phyloP scores from a whole-genome alignment of 805 yeast species.

The Sporopachydermia lactativora region DNA sequence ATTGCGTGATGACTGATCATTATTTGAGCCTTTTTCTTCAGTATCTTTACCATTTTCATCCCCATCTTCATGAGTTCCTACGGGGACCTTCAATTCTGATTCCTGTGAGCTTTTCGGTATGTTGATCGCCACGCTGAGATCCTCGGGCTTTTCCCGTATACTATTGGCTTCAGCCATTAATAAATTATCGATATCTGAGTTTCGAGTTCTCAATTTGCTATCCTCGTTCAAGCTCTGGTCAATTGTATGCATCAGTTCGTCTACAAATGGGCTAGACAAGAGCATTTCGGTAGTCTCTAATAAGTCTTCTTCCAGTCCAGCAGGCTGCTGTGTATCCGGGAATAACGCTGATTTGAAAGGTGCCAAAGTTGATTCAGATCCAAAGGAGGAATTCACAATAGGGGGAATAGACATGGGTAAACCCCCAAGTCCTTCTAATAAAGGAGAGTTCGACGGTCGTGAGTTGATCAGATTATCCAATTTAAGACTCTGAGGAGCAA shows the following conservation, averaged over 20 bases:
- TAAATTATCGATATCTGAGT: neutral
- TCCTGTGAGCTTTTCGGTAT: too few species aligned
- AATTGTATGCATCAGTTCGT: neutral
- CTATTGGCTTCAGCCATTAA: too few species aligned
- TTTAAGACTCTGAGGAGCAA: neutral
- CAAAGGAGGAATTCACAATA: neutral
- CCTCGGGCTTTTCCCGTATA: too few species aligned
- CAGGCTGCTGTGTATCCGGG: too few species aligned
- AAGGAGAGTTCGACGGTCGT: neutral
- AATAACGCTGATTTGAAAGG: too few species aligned
- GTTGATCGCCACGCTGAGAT: too few species aligned
- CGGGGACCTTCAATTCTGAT: too few species aligned
- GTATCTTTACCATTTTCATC: too few species aligned
- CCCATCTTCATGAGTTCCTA: too few species aligned
- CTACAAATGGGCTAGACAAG: neutral
- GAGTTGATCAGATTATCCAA: neutral
- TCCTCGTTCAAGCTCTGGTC: constrained; percentile 1
- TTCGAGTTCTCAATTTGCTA: neutral
- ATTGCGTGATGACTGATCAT: neutral
- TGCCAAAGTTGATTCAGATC: too few species aligned
- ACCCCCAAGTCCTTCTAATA: neutral
- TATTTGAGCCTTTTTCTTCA: neutral
- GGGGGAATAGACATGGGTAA: neutral
- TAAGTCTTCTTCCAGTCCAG: too few species aligned
- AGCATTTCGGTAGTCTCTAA: neutral